Evolutionary conservation across 345 rosid species (phyloP).

Genomic region (Eutrema yunnanense): DNA sequence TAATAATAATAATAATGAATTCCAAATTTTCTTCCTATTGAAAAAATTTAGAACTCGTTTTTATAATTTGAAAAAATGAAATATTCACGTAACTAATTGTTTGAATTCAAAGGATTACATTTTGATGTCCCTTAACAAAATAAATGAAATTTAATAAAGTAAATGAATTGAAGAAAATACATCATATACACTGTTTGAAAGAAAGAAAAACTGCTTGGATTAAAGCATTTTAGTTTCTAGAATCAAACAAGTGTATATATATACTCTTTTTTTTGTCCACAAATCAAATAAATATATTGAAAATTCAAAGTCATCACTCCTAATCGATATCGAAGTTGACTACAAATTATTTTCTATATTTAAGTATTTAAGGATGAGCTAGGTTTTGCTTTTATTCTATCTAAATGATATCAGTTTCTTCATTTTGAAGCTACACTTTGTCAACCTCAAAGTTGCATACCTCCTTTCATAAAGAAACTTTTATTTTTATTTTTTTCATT

Average conservation of each 20-base stretch:
- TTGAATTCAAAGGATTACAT: not conserved
- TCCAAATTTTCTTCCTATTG: too few relatives aligned
- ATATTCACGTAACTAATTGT: not conserved
- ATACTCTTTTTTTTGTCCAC: not conserved
- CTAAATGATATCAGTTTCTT: constrained; percentile 31
- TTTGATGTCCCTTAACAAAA: not conserved
- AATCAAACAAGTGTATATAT: not conserved
- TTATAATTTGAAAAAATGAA: not conserved
- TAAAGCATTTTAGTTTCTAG: constrained; percentile 15
- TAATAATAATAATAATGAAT: too few relatives aligned
- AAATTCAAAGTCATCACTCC: constrained; percentile 26
- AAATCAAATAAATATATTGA: not conserved
- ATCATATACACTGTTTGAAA: not conserved
- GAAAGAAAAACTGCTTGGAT: not conserved
- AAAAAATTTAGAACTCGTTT: not conserved
- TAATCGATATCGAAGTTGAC: constrained; percentile 28
- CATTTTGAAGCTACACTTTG: constrained; percentile 35
- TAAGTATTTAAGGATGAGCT: constrained; percentile 17
- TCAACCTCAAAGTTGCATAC: constrained; percentile 31
- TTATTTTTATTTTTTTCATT: not conserved
- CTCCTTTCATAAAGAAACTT: constrained; percentile 27
- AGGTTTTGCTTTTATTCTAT: constrained; percentile 29
- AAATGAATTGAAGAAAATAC: not conserved
- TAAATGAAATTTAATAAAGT: not conserved
- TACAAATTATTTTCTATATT: constrained; percentile 14